Evolutionary conservation across 1,139 yeast genomes (phyloP).

Genomic region (Hyphopichia wangnamkhiaoensis): DNA sequence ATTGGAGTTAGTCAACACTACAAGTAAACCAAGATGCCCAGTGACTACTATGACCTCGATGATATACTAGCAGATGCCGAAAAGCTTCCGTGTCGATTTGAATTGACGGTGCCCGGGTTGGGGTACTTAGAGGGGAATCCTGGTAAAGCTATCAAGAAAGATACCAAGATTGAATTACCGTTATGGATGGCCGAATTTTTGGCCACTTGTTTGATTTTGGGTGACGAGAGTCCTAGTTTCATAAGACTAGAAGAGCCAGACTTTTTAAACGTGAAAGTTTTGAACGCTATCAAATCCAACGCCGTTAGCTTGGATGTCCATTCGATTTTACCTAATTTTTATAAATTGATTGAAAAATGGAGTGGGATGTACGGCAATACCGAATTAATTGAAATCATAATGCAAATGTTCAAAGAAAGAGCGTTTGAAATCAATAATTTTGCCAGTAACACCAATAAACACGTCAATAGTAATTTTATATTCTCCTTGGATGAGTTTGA

Average conservation of each 20-base stretch:
- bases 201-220: constrained; percentile 53
- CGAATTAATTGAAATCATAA: constrained; percentile 57
- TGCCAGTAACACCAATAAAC: constrained; percentile 57
- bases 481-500: constrained; percentile 78
- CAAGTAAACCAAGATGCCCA: background rate
- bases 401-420: constrained; percentile 60
- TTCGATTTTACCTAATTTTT: constrained; percentile 65
- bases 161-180: constrained; percentile 77
- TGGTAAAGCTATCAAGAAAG: constrained; percentile 61
- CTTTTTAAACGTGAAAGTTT: constrained; percentile 58
- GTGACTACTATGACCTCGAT: constrained; percentile 73
- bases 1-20: no score
- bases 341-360: constrained; percentile 74
- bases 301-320: constrained; percentile 70
- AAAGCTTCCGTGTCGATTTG: constrained; percentile 77
- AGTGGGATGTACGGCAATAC: constrained; percentile 64
- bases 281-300: constrained; percentile 81
- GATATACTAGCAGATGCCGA: constrained; percentile 77
- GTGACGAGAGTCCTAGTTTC: constrained; percentile 53
- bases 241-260: constrained; percentile 71
- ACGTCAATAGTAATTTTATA: constrained; percentile 51
- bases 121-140: constrained; percentile 88
- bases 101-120: constrained; percentile 76
- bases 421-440: constrained; percentile 71
- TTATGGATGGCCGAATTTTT: constrained; percentile 85